Base-by-base conservation (phyloP, 495 filamentous ascomycete genomes). In the Aspergillus nidulans region DNA sequence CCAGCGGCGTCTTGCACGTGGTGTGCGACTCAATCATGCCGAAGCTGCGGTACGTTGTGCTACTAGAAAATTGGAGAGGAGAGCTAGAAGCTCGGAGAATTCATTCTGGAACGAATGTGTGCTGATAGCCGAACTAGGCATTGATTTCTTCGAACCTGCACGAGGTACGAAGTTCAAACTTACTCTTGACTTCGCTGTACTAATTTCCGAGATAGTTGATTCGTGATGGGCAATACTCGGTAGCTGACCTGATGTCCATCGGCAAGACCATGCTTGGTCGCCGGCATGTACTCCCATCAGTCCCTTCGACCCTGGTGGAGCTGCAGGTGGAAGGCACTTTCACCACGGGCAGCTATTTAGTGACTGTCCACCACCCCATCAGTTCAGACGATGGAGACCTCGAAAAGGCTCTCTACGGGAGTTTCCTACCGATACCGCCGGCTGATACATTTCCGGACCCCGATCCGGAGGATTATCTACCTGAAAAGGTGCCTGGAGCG, bases 291-390 rank as follows among this genome's bases (percentile, higher is more conserved):
- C 77, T 91, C 15, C 91, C 95, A 21, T 83, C 85, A 16, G 94
- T 98, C 25, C 75, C 82, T 23, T 74, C 80, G 3, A 87, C 88
- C 10, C 81, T 98, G 23, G 76, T 80, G 49, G 88, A 95, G 73
- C 81, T 98, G 56, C 89, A 92, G 76, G 86, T 97, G 53, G 94
- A 98, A 70, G 94, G 95, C 34, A 98, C 94, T 0, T 98, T 98
- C 59, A 85, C 81, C 3, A 84, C 78, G 8, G 95, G 94, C 30
- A 97, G 92, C 13, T 97, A 96, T 65, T 83, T 98, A 16, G 94
- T 98, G 1, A 98, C 94, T 0, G 89, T 98, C 20, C 91, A 96
- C 69, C 78, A 94, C 65, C 94, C 94, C 19, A 87, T 98, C 68
- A 83, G 82, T 61, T 85, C 83, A 56, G 88, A 96, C 54, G 90